A percentile compares a stretch with the other conserved stretches of the same genome.
Conservation (phyloP, 164 flowering plant species). For the Akebia trifoliata region DNA sequence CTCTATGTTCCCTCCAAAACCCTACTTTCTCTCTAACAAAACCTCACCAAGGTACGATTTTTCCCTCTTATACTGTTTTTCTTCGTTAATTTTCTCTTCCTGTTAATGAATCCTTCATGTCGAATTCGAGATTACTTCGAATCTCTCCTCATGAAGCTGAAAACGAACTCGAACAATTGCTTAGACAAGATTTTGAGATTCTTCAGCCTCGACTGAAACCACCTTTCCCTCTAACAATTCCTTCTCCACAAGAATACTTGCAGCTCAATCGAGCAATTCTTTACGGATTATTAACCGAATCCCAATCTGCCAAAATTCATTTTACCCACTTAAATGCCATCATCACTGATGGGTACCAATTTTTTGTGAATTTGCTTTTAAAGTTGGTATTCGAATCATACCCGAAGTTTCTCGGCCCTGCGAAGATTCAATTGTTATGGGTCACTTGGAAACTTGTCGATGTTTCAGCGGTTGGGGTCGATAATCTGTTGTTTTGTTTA, state of each 20-base stretch:
- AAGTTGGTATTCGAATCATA: constrained; percentile 47
- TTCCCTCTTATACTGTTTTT: too few species aligned
- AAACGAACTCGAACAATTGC: constrained; percentile 32
- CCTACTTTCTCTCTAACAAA: too few species aligned
- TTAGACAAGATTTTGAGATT: constrained; percentile 34
- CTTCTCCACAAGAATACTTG: constrained; percentile 40
- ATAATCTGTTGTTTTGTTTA: constrained; percentile 45
- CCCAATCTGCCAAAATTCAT: constrained; percentile 41
- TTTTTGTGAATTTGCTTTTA: constrained; percentile 36
- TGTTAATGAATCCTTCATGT: too few species aligned
- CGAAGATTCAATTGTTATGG: constrained; percentile 52
- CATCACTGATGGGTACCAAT: constrained; percentile 66
- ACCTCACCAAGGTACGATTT: too few species aligned
- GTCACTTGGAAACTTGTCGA: constrained; percentile 42
- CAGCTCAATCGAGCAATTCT: constrained; percentile 59
- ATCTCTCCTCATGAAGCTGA: constrained; percentile 36
- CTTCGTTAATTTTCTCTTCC: too few species aligned
- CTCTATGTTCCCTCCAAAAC: too few species aligned
- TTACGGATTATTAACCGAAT: constrained; percentile 53
- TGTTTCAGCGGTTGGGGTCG: constrained; percentile 54
- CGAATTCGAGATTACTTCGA: constrained; percentile 26
- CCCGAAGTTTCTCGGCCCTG: constrained; percentile 39
- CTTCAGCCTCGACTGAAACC: constrained; percentile 36
- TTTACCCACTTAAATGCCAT: constrained; percentile 66
- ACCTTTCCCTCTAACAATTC: constrained; percentile 43